These are phyloP conservation scores for Kwoniella shandongensis DNA, from an alignment of 768 basidiomycete species.

Conservation along the genomic window DNA sequence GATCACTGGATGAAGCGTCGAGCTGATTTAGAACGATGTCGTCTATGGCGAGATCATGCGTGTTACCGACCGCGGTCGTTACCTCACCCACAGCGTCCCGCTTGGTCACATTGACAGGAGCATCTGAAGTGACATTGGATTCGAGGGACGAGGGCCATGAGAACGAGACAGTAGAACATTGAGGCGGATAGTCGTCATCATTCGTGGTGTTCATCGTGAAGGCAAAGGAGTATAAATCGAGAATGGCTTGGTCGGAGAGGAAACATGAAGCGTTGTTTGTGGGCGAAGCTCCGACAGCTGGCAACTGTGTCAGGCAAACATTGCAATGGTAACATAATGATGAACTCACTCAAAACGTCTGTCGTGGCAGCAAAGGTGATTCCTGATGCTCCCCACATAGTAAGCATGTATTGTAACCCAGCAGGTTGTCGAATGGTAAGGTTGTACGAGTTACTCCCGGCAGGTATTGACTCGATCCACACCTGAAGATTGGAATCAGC, in stretches of 20 bases:
- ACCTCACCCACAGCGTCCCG: not conserved
- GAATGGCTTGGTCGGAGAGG: slow-evolving; percentile 34
- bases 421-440: slow-evolving; percentile 35
- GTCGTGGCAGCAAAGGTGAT: slow-evolving; percentile 44
- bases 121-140: slow-evolving; percentile 31
- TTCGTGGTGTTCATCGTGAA: slow-evolving; percentile 38
- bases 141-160: slow-evolving; percentile 46
- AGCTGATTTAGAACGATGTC: slow-evolving; percentile 3
- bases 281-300: slow-evolving; percentile 18
- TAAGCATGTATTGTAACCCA: slow-evolving; percentile 36
- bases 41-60: not conserved
- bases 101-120: not conserved
- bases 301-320: not conserved
- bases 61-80: not conserved
- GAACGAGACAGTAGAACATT: slow-evolving; percentile 43
- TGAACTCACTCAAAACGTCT: slow-evolving; percentile 41
- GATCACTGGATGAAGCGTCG: slow-evolving; percentile 28
- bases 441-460: slow-evolving; percentile 22
- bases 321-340: not conserved
- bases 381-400: slow-evolving; percentile 46
- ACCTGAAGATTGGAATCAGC: slow-evolving; percentile 16
- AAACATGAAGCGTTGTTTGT: slow-evolving; percentile 31
- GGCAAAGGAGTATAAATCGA: slow-evolving; percentile 40
- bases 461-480: slow-evolving; percentile 39
- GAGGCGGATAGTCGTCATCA: slow-evolving; percentile 28